Conservation (phyloP, 2,329 filamentous ascomycete genomes). For the Emmonsia crescens region DNA sequence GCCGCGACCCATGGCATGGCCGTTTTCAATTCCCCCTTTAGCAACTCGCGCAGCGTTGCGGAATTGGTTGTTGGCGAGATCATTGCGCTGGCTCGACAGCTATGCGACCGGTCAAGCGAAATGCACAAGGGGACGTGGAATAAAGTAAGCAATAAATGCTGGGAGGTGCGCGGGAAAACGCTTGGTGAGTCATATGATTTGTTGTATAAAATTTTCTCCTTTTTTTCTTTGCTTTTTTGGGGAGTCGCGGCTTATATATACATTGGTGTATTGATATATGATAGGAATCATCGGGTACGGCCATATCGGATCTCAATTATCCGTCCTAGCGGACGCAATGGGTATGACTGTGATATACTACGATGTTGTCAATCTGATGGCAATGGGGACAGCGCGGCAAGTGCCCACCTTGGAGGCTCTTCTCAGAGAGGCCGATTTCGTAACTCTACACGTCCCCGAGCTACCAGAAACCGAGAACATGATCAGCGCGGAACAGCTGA, state of each 20-base stretch:
- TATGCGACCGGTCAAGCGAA: conserved; percentile 86
- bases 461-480: conserved; percentile 85
- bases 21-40: conserved; percentile 98
- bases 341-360: conserved; percentile 98
- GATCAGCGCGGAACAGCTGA: conserved; percentile 69
- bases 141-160: conserved; percentile 92
- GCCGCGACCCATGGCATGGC: conserved; percentile 57
- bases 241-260: not conserved
- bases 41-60: conserved; percentile 92
- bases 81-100: conserved; percentile 79
- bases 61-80: conserved; percentile 94
- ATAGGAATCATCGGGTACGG: conserved; percentile 87
- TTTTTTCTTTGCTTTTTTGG: not conserved
- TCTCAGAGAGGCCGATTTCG: conserved; percentile 72
- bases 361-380: conserved; percentile 90
- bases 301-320: conserved; percentile 92
- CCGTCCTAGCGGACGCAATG: conserved; percentile 92
- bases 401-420: conserved; percentile 67
- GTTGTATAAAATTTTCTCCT: not conserved
- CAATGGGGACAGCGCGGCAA: conserved; percentile 76
- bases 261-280: not conserved
- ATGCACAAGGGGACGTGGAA: conserved; percentile 95
- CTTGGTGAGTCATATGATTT: conserved; percentile 47
- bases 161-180: conserved; percentile 97
- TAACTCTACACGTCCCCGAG: conserved; percentile 91